A percentile compares a stretch with the other conserved stretches of the same genome.
These are phyloP conservation scores for Leccinum barrowsii DNA, from an alignment of 768 basidiomycete genomes.

Conservation along the genomic window DNA sequence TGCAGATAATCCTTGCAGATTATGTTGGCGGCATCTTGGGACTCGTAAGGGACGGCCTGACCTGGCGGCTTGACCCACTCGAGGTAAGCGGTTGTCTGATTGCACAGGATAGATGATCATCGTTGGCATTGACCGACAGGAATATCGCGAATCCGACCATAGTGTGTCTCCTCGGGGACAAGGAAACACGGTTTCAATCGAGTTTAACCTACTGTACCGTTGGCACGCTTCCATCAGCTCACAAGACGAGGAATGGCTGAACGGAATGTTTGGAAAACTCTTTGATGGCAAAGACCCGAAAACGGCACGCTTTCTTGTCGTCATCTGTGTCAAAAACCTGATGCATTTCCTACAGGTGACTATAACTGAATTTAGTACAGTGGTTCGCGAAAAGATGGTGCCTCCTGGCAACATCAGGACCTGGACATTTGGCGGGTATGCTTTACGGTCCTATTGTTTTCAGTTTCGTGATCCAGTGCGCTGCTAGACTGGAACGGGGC, in stretches of 20 bases:
- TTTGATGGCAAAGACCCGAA: constrained; percentile 41
- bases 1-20: constrained; percentile 66
- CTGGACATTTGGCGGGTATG: constrained; percentile 55
- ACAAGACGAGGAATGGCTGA: constrained; percentile 55
- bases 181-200: constrained; percentile 73
- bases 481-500: constrained; percentile 44
- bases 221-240: constrained; percentile 65
- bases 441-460: background rate
- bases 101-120: background rate
- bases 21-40: constrained; percentile 76
- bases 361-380: constrained; percentile 17
- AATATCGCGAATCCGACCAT: constrained; percentile 49
- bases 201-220: constrained; percentile 60
- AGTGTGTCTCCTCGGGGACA: constrained; percentile 57
- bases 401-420: constrained; percentile 29
- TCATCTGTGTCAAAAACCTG: background rate
- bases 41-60: constrained; percentile 56
- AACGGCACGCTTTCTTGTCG: constrained; percentile 28
- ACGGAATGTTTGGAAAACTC: constrained; percentile 39
- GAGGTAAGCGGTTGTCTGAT: constrained; percentile 35
- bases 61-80: constrained; percentile 70
- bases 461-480: background rate
- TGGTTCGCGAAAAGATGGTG: constrained; percentile 9
- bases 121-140: constrained; percentile 29
- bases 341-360: constrained; percentile 13